Base-by-base conservation (phyloP, 2,329 filamentous ascomycete species). In the Annulohypoxylon truncatum region DNA sequence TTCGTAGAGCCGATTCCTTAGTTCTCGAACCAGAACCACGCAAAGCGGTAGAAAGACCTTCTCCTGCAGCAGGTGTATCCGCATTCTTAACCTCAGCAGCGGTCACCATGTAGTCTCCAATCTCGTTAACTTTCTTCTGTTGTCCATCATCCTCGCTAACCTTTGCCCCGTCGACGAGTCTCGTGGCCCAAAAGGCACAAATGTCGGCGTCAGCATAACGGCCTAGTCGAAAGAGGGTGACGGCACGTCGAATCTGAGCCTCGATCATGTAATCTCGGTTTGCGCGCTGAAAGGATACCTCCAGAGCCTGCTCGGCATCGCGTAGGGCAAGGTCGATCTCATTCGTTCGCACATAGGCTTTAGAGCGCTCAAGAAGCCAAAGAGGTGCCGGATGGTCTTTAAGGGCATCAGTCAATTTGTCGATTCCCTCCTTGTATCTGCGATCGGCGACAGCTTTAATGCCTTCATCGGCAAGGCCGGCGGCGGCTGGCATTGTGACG, bases 281-380 rank as follows among this genome's bases (percentile, higher is more conserved):
- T 29, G 87, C 92, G 40, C 95, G 90, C 67, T 90, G 84, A 24
- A 81, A 82, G 2, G 90, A 90, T 3, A 85, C 80, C 35, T 85
- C 79, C 56, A 91, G 85, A 2, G 89, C 92, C 50, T 84, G 83
- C 67, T 93, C 88, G 35, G 90, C 89, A 78, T 94, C 92, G 38
- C 81, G 82, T 46, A 96, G 85, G 0, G 93, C 92, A 20, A 86
- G 83, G 2, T 87, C 82, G 60, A 87, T 84, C 53, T 88, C 82
- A 70, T 83, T 83, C 2, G 85, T 83, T 64, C 92, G 87, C 52
- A 92, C 85, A 76, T 94, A 90, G 38, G 93, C 93, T 42, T 90
- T 93, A 3, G 93, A 92, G 18, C 95, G 92, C 71, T 91, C 89
- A 68, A 96, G 87, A 67, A 95, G 90, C 87, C 96, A 97, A 51